Base-by-base conservation (phyloP, 306 rosid species). In the Rosa chinensis region DNA sequence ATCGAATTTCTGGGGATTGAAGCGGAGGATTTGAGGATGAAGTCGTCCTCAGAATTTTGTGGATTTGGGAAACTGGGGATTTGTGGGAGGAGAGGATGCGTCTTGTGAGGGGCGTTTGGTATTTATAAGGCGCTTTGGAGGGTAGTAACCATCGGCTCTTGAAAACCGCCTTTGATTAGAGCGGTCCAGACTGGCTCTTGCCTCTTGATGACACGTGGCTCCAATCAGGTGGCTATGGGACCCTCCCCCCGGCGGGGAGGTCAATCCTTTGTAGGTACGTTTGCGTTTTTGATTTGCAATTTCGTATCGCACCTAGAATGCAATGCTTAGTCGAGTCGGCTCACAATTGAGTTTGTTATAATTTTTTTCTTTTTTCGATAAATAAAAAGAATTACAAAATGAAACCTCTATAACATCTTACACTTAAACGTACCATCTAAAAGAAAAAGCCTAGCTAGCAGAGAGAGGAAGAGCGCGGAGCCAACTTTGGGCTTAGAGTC, bases 11-110 rank as follows among this genome's bases (percentile, higher is more conserved):
- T 37, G 1, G 43, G 59, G 47, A 8, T 17, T 45, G 8, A 32
- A 61, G 75, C 18, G 8, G 67, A 80, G 77, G 80, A 71, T 70
- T 79, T 75, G 75, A 81, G 14, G 56, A 18, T 63, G 75, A 39
- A 43, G 48, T 73, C 64, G 72, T 61, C 77, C 58, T 73, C 32
- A 7, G 72, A 81, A 45, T 53, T 58, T 23, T 45, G 84, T 12
- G 53, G 55, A 72, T 52, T 48, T 59, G 13, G 56, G 66, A 28
- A 55, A 44, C 13, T 62, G n/a, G 58, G 66, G 23, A 16, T 14
- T 61, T 70, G 21, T 5, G 20, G 12, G 49, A 13, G n/a, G 74
- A 43, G 55, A n/a, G 5, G 52, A 39, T 13, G 14, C 10, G 78
- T 23, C 5, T 12, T 3, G 25, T 6, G 23, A 8, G 8, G 10